These are phyloP conservation scores for Quercus phellos DNA, from an alignment of 331 rosid species.

Conservation along the genomic window DNA sequence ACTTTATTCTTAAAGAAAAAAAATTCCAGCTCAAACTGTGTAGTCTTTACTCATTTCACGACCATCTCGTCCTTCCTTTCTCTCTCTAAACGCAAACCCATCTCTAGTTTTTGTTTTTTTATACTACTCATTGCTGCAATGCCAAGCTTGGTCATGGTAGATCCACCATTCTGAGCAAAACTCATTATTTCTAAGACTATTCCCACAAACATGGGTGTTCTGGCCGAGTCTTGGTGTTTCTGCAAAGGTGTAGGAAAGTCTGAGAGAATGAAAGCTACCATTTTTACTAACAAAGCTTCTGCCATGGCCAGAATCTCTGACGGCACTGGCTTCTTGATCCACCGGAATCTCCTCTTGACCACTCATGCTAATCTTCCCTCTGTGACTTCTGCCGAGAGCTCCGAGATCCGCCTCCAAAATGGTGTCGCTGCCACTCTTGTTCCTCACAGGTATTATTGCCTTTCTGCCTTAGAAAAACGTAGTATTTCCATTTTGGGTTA, in stretches of 20 bases:
- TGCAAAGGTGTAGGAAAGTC: slow-evolving; percentile 95
- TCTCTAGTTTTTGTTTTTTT: background rate
- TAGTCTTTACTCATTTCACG: slow-evolving; percentile 39
- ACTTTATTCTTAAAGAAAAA: background rate
- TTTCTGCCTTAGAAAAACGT: background rate
- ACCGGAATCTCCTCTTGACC: slow-evolving; percentile 78
- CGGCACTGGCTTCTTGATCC: slow-evolving; percentile 80
- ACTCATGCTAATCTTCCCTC: slow-evolving; percentile 86
- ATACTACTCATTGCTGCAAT: slow-evolving; percentile 4
- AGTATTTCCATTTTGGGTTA: background rate
- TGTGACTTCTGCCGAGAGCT: slow-evolving; percentile 52
- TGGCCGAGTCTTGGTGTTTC: slow-evolving; percentile 90
- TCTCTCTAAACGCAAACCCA: slow-evolving; percentile 1
- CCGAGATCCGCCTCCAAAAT: slow-evolving; percentile 81
- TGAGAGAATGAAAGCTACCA: slow-evolving; percentile 72
- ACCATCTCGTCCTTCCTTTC: slow-evolving; percentile 18
- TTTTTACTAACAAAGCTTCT: slow-evolving; percentile 60
- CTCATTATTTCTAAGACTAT: slow-evolving; percentile 12
- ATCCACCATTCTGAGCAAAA: slow-evolving; percentile 32
- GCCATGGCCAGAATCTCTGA: slow-evolving; percentile 63
- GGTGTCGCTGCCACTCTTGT: slow-evolving; percentile 69
- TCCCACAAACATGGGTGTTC: slow-evolving; percentile 43
- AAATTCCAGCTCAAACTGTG: slow-evolving; percentile 27
- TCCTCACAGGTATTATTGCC: slow-evolving; percentile 76
- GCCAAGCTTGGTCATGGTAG: slow-evolving; percentile 33